Percentiles rank a stretch among this genome's conserved stretches.
These are phyloP conservation scores for Chrysanthemum makinoi DNA, from an alignment of 129 eudicot species.

Conservation along the genomic window DNA sequence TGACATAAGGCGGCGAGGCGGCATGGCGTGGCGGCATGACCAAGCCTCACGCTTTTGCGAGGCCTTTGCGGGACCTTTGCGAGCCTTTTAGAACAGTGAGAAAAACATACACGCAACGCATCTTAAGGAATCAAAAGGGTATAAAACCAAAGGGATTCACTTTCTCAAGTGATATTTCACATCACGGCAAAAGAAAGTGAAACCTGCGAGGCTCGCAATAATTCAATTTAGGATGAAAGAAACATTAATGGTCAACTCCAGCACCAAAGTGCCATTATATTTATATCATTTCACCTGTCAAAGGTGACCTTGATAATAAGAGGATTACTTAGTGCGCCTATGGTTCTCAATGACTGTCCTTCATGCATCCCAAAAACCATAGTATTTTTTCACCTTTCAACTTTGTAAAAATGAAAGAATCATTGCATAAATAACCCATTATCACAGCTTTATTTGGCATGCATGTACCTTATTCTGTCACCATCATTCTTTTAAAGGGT, in stretches of 20 bases:
- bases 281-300: background rate
- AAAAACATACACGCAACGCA: background rate
- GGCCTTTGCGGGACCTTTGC: too few species aligned
- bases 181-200: conserved; percentile 3
- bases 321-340: conserved; percentile 6
- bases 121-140: background rate
- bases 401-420: conserved; percentile 9
- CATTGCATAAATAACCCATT: conserved; percentile 22
- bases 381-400: conserved; percentile 3
- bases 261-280: background rate
- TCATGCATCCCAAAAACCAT: conserved; percentile 4
- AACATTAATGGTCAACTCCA: conserved; percentile 3
- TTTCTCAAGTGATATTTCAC: background rate
- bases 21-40: too few species aligned
- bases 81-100: too few species aligned
- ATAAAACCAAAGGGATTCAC: background rate
- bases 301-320: conserved; percentile 7
- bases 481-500: conserved; percentile 13
- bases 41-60: too few species aligned
- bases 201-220: background rate
- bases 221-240: background rate
- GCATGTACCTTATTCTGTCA: conserved; percentile 27
- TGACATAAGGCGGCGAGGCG: too few species aligned
- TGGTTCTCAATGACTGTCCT: conserved; percentile 1
- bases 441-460: conserved; percentile 29